Conservation (phyloP, 148 eudicot species). For the Camellia japonica region DNA sequence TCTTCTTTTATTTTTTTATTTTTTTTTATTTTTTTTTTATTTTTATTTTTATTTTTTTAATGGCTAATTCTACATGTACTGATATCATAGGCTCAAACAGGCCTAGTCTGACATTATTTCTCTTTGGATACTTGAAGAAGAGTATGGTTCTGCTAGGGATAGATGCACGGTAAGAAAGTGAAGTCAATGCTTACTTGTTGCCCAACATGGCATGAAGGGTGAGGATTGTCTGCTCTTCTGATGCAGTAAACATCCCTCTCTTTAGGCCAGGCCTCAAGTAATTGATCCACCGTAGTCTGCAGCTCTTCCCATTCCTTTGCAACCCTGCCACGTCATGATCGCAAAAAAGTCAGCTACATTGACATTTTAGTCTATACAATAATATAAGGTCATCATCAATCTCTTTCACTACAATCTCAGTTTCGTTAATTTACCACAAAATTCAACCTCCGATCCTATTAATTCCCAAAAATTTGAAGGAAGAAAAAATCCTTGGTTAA, state of each 20-base stretch:
- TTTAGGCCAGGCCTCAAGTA: conserved; percentile 77
- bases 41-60: no score
- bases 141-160: not conserved
- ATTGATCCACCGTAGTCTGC: conserved; percentile 82
- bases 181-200: conserved; percentile 63
- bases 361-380: conserved; percentile 9
- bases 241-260: conserved; percentile 54
- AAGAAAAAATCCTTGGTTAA: no score
- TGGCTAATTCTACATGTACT: no score
- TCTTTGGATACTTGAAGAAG: conserved; percentile 2
- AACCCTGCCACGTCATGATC: conserved; percentile 35
- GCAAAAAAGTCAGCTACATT: conserved; percentile 22
- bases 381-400: not conserved
- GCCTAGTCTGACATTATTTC: no score
- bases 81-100: no score
- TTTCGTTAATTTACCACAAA: no score
- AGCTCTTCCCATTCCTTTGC: conserved; percentile 82
- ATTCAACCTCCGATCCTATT: no score
- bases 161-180: no score
- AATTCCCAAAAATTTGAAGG: no score
- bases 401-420: not conserved
- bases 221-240: conserved; percentile 59
- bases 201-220: conserved; percentile 69
- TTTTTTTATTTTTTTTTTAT: no score
- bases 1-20: no score